These are phyloP conservation scores for Vicia faba DNA, from an alignment of 306 rosid genomes.

Conservation along the genomic window DNA sequence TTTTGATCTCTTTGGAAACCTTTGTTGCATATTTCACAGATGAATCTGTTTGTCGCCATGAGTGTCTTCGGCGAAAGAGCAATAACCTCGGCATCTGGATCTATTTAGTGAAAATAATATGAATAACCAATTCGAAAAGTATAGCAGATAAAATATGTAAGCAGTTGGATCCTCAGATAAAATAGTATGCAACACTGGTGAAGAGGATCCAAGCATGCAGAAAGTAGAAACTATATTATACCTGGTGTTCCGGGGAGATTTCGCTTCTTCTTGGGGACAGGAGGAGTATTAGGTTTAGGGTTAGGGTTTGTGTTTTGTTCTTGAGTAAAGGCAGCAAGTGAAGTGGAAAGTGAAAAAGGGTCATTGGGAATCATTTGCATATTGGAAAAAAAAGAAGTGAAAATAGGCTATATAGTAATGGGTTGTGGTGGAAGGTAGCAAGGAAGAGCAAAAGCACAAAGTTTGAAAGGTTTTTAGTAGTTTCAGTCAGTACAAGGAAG, in stretches of 20 bases:
- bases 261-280: conserved; percentile 72
- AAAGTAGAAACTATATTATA: neutral
- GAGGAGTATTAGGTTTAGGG: conserved; percentile 52
- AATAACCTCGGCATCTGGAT: conserved; percentile 97
- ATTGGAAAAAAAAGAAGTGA: conserved; percentile 15
- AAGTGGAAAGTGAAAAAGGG: conserved; percentile 65
- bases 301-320: conserved; percentile 71
- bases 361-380: conserved; percentile 66
- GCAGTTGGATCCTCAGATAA: neutral
- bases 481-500: conserved; percentile 48
- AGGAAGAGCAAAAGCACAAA: conserved; percentile 47
- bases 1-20: conserved; percentile 97
- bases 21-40: conserved; percentile 95
- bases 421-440: conserved; percentile 6
- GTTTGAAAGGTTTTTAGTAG: conserved; percentile 43
- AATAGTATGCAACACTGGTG: no score
- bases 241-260: conserved; percentile 98
- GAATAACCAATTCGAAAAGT: neutral
- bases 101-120: conserved; percentile 40
- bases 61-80: conserved; percentile 88
- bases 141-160: neutral
- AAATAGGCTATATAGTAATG: conserved; percentile 25
- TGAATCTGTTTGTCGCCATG: conserved; percentile 89
- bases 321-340: conserved; percentile 54
- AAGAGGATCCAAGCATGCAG: no score